Evolutionary conservation across 1,139 yeast genomes (phyloP), one percentile per base, ranked within the genome.

Genomic region (Scheffersomyces insectosa): DNA sequence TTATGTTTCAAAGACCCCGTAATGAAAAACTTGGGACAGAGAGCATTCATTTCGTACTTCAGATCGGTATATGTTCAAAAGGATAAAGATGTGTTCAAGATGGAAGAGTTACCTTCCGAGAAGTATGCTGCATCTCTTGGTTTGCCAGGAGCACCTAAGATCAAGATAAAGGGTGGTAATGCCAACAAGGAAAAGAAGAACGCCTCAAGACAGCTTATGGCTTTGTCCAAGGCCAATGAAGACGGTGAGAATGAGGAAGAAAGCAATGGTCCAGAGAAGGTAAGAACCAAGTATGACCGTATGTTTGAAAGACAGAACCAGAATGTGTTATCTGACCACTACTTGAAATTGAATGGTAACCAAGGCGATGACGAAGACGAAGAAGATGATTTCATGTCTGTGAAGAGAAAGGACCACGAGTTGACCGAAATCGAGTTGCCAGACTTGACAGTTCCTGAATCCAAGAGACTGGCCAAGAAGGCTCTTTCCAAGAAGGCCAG

Each of bases 261-360:
- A 4, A 45, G 51, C 8, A 62, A 65, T 32, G 55, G 57, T 13
- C 63, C 68, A 30, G 73, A 75, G 52, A 79, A 79, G 52, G 84
- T 82, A 2, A 80, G 91, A 57, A 93, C 98, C 9, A 93, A 88
- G 62, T 89, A 89, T 60, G 99, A 95, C 65, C 81, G 95, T 52
- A 91, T 93, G 96, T 95, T 95, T 68, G 96, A 88, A 60, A 80
- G 99, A 63, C 79, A 88, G 65, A 95, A 93, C 64, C 99, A 95
- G 69, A 88, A 88, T 39, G 96, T 93, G 28, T 72, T 95, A 45
- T 86, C 97, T 32, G 95, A 90, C 51, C 95, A 90, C 61, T 93
- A 89, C 60, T 66, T 83, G 66, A 87, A 83, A 48, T 75, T 93
- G 65, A 82, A 86, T 3, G 74, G 72, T 2, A 70, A 58, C 37